A percentile compares a stretch with the other conserved stretches of the same genome.
Evolutionary conservation across 2,329 filamentous ascomycete species (phyloP).

Genomic region (Fusarium hainanense): DNA sequence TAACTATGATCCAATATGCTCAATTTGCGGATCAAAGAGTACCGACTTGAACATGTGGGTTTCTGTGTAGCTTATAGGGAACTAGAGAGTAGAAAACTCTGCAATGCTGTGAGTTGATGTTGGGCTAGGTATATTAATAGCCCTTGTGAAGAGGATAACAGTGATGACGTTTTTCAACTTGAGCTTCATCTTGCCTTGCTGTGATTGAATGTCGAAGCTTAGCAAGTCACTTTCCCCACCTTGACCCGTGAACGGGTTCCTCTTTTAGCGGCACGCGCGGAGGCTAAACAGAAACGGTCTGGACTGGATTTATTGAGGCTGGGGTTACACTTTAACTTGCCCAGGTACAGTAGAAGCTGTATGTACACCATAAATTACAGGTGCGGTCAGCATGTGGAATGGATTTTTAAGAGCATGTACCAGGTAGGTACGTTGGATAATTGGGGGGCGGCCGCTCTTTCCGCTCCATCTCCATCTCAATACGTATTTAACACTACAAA

Average conservation of each 20-base stretch:
- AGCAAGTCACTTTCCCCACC: constrained; percentile 3
- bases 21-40: neutral
- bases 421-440: neutral
- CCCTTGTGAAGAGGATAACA: neutral
- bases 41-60: neutral
- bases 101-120: neutral
- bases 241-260: constrained; percentile 14
- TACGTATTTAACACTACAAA: neutral
- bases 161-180: neutral
- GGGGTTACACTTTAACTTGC: neutral
- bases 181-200: constrained; percentile 2
- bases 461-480: neutral
- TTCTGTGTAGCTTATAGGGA: neutral
- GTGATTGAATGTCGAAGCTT: constrained; percentile 5
- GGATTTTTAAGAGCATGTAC: neutral
- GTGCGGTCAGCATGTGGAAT: neutral
- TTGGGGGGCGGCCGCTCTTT: constrained; percentile 14
- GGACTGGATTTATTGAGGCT: constrained; percentile 2
- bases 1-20: neutral
- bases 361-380: neutral
- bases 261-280: constrained; percentile 15
- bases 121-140: neutral
- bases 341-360: neutral
- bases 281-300: constrained; percentile 4
- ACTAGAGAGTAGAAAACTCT: neutral